A percentile compares a stretch with the other conserved stretches of the same genome.
phyloP scores from a whole-genome alignment of 768 basidiomycete genomes.

The Mycena leptocephala region DNA sequence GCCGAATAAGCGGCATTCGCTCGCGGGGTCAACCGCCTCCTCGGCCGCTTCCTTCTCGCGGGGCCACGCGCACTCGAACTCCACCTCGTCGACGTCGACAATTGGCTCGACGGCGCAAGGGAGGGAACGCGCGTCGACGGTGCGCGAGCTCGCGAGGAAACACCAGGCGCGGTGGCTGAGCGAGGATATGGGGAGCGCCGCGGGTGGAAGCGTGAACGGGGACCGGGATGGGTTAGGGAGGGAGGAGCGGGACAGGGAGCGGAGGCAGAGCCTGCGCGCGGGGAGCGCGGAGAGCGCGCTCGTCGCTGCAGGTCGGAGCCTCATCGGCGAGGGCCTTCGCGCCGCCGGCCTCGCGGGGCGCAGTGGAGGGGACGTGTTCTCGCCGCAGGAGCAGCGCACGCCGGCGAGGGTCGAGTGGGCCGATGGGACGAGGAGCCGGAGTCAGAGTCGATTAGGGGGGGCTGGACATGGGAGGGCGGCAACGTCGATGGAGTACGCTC shows the following conservation, averaged over 20 bases:
- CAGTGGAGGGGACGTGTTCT: constrained; percentile 32
- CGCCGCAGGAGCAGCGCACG: constrained; percentile 37
- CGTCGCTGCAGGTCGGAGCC: constrained; percentile 61
- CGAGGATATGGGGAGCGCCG: constrained; percentile 54
- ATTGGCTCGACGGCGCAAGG: constrained; percentile 29
- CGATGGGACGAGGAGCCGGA: constrained; percentile 38
- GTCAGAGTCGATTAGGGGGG: constrained; percentile 37
- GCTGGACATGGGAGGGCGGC: constrained; percentile 54
- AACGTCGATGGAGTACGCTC: constrained; percentile 73
- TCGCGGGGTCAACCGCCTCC: constrained; percentile 42
- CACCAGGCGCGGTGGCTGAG: constrained; percentile 72
- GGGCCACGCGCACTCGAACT: constrained; percentile 43
- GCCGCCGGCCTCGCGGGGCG: constrained; percentile 72
- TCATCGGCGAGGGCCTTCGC: constrained; percentile 79
- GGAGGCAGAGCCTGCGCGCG: constrained; percentile 70
- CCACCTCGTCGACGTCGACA: constrained; percentile 34
- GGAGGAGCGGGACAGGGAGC: constrained; percentile 54
- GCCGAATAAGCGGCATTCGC: constrained; percentile 38
- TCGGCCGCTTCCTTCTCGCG: neutral
- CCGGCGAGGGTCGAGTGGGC: constrained; percentile 43
- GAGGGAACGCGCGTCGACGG: constrained; percentile 58
- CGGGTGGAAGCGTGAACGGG: neutral
- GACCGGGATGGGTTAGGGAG: too few species aligned
- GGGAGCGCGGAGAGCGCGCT: constrained; percentile 83
- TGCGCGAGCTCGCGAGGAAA: constrained; percentile 63